Conservation (phyloP, 345 rosid species). For the Pseudoturritis turrita region DNA sequence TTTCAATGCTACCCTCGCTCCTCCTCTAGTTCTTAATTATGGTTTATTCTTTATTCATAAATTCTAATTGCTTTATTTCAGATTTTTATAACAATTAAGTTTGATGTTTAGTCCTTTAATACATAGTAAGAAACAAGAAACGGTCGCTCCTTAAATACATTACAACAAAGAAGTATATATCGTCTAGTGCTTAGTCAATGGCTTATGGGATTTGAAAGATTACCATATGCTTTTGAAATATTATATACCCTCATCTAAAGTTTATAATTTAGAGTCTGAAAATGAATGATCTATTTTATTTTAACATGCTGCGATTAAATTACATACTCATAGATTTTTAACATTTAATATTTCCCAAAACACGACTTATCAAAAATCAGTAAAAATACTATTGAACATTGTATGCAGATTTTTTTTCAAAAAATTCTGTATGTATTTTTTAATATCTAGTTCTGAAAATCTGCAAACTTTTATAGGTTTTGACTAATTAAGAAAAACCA, state of each 20-base stretch:
- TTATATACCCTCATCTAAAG: neutral
- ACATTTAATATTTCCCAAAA: too few species aligned
- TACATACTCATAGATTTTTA: too few species aligned
- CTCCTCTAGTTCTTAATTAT: constrained; percentile 16
- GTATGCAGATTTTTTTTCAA: too few species aligned
- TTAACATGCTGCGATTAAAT: too few species aligned
- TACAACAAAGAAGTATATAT: neutral
- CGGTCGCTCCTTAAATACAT: neutral
- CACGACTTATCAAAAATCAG: too few species aligned
- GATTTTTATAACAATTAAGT: neutral
- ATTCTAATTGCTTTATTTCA: constrained; percentile 11
- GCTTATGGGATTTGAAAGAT: neutral
- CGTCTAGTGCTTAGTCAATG: neutral
- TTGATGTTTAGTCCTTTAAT: neutral
- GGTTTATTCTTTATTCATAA: neutral
- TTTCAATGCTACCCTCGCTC: constrained; percentile 57
- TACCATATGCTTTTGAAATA: neutral
- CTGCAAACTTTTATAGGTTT: neutral
- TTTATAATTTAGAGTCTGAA: neutral
- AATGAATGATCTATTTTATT: neutral
- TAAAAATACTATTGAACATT: too few species aligned
- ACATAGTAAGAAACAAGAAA: constrained; percentile 2
- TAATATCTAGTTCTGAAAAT: too few species aligned
- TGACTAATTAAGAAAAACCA: too few species aligned
- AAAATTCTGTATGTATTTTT: too few species aligned